These are phyloP conservation scores for Brassica carinata DNA, from an alignment of 345 rosid genomes.

Conservation along the genomic window DNA sequence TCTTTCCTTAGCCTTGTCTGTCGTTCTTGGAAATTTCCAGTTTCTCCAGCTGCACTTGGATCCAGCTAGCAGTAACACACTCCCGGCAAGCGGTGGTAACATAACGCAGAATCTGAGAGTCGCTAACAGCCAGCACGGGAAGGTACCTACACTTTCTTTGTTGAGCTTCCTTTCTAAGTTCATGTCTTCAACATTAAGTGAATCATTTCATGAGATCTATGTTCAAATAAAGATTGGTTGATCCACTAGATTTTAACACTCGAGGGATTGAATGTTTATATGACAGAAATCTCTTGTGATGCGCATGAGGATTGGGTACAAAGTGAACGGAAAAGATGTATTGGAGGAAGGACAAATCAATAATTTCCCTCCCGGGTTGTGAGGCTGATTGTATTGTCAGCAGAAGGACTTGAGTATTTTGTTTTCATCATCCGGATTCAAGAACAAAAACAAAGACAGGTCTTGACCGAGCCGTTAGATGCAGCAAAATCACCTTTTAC, in stretches of 20 bases:
- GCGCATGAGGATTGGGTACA: slow-evolving; percentile 90
- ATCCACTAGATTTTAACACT: slow-evolving; percentile 14
- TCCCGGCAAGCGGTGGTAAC: slow-evolving; percentile 64
- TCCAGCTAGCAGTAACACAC: slow-evolving; percentile 79
- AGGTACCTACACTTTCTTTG: slow-evolving; percentile 52
- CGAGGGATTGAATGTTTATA: slow-evolving; percentile 27
- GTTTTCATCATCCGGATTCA: background rate
- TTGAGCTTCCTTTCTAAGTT: background rate
- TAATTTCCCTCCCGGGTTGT: slow-evolving; percentile 80
- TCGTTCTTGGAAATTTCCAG: slow-evolving; percentile 45
- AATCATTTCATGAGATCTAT: slow-evolving; percentile 15
- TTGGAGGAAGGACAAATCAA: slow-evolving; percentile 93
- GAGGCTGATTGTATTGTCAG: slow-evolving; percentile 44
- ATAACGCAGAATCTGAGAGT: slow-evolving; percentile 72
- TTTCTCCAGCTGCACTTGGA: slow-evolving; percentile 95
- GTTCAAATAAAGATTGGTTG: background rate
- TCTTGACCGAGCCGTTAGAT: slow-evolving; percentile 19
- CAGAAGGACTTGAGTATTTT: slow-evolving; percentile 16
- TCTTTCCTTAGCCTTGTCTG: slow-evolving; percentile 12
- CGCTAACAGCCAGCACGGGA: slow-evolving; percentile 93
- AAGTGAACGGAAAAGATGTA: slow-evolving; percentile 67
- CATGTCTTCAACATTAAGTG: background rate
- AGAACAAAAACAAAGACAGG: background rate
- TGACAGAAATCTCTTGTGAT: slow-evolving; percentile 91
- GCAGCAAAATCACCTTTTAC: slow-evolving; percentile 20